These are phyloP conservation scores for Ciborinia camelliae DNA, from an alignment of 2,329 filamentous ascomycete genomes.

Conservation along the genomic window DNA sequence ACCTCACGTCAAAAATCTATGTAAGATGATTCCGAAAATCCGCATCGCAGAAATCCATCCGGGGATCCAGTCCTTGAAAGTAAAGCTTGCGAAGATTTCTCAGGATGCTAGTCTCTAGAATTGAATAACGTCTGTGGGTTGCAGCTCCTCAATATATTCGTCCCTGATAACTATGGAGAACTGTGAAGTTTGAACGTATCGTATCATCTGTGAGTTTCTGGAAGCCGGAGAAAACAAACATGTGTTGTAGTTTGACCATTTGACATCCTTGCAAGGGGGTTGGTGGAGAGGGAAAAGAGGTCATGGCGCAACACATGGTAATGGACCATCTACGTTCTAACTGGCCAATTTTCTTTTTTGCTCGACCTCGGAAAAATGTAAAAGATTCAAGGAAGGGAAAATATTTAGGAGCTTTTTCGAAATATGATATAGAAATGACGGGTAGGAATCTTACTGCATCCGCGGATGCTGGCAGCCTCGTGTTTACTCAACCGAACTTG, in stretches of 20 bases:
- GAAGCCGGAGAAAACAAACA: not conserved
- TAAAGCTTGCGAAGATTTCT: not conserved
- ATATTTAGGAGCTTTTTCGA: not conserved
- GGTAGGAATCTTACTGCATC: not conserved
- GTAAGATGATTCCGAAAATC: not conserved
- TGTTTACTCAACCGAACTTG: not conserved
- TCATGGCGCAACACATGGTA: not conserved
- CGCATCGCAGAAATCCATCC: not conserved
- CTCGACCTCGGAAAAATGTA: not conserved
- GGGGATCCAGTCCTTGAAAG: not conserved
- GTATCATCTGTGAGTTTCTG: not conserved
- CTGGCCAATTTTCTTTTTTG: not conserved
- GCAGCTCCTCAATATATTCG: not conserved
- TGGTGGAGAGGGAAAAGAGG: constrained; percentile 5
- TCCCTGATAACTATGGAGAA: not conserved
- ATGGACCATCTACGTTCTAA: not conserved
- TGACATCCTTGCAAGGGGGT: not conserved
- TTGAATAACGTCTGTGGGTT: not conserved
- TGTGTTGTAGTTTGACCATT: not conserved
- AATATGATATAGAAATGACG: not conserved
- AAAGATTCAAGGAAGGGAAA: not conserved
- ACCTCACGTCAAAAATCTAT: too few species aligned
- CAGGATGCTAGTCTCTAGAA: too few species aligned
- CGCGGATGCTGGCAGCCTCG: not conserved
- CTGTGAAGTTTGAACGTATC: not conserved